Evolutionary conservation across 768 basidiomycete species (phyloP).

Genomic region (Boletus patriciae): DNA sequence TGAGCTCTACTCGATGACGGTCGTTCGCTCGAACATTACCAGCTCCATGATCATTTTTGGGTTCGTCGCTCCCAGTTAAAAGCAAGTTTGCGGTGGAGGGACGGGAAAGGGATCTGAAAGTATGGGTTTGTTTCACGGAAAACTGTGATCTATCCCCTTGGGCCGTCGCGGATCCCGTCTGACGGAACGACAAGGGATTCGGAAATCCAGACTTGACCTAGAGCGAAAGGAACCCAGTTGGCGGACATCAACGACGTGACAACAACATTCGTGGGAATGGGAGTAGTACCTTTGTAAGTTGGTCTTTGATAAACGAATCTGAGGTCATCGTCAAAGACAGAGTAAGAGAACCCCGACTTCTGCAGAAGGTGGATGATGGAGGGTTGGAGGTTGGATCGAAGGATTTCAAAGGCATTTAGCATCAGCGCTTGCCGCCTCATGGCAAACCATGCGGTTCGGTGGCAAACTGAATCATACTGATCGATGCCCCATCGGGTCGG

Average conservation of each 20-base stretch:
- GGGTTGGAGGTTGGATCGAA: constrained; percentile 8
- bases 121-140: not conserved
- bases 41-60: not conserved
- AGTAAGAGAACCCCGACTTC: not conserved
- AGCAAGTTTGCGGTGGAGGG: constrained; percentile 1
- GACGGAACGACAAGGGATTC: not conserved
- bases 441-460: constrained; percentile 20
- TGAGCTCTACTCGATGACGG: constrained; percentile 6
- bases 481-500: constrained; percentile 3
- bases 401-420: constrained; percentile 1
- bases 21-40: constrained; percentile 10
- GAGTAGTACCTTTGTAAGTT: constrained; percentile 9
- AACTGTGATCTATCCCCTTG: not conserved
- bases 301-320: constrained; percentile 2
- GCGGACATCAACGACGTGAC: not conserved
- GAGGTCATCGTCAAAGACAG: constrained; percentile 9
- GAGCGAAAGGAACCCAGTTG: not conserved
- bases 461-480: constrained; percentile 1
- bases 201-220: constrained; percentile 3
- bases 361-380: constrained; percentile 7
- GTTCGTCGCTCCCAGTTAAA: not conserved
- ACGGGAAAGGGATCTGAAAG: not conserved
- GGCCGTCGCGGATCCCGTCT: not conserved
- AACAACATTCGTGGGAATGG: not conserved
- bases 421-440: constrained; percentile 23